Evolutionary conservation across 2,329 filamentous ascomycete genomes (phyloP), one percentile per base, ranked within the genome.

Genomic region (Sarocladium strictum): DNA sequence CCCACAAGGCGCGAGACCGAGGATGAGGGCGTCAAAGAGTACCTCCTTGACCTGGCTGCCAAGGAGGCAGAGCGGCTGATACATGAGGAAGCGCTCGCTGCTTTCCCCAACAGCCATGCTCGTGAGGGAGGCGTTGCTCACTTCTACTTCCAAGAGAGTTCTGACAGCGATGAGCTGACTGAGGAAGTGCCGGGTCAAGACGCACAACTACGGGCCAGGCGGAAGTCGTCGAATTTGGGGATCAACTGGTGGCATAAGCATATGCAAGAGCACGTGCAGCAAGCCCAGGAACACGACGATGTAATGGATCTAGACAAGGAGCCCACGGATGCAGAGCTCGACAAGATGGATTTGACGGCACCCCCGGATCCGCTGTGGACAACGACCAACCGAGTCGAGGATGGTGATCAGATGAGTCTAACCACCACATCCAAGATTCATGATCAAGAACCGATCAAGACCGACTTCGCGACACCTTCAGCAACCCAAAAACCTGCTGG

Each of bases 1-100:
- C 66, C 67, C 26, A 70, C 67, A 24, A 77, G 85, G 73, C 69
- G 87, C 75, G 76, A 91, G 78, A 81, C 80, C 55, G 86, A 88
- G 59, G 89, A 94, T 64, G 88, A 89, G 58, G 80, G 82, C 58
- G 87, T 89, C 61, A 84, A 87, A 53, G 84, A 85, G 35, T 92
- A 92, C 67, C 72, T 96, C 54, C 79, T 96, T 56, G 84, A 88
- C 55, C 75, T 96, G 55, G 89, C 91, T 41, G 89, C 89, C 52
- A 86, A 85, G 64, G 86, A 90, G 64, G 89, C 88, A 9, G 86
- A 94, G 67, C 84, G 85, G 64, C 87, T 93, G 67, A 76, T 97
- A 59, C 84, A 87, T 58, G 89, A 96, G 62, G 78, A 83, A 64
- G 88, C 86, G 49, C 77, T 91, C 65, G 85, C 85, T 37, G 89